Conservation (phyloP, 2,329 filamentous ascomycete species). For the Aspergillus felis region DNA sequence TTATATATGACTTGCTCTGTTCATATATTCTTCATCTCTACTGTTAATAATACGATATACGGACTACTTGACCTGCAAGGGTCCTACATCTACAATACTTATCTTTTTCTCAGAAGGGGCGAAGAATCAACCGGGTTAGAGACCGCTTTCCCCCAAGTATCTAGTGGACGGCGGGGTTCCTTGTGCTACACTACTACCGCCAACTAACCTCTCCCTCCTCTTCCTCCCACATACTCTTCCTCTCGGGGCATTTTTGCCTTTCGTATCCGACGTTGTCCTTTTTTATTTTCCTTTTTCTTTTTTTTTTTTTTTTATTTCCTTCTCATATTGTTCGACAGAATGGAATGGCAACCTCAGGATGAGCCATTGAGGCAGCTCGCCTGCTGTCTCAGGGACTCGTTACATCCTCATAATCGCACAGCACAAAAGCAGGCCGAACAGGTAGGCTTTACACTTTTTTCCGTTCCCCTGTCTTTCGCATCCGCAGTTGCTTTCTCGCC, state of each 20-base stretch:
- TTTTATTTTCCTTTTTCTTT: not conserved
- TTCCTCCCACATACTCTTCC: not conserved
- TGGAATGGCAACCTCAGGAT: constrained; percentile 90
- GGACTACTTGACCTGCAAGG: not conserved
- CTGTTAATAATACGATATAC: not conserved
- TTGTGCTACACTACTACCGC: not conserved
- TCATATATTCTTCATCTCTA: not conserved
- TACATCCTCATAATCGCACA: constrained; percentile 74
- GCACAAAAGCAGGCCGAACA: constrained; percentile 86
- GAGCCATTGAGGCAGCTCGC: constrained; percentile 87
- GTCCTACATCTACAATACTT: not conserved
- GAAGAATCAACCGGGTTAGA: not conserved
- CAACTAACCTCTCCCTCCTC: not conserved
- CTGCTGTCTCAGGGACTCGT: constrained; percentile 83
- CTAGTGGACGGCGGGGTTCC: not conserved
- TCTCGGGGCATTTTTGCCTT: not conserved
- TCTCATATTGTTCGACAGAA: constrained; percentile 35
- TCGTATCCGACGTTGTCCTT: not conserved
- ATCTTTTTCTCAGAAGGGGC: not conserved
- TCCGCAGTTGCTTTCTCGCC: constrained; percentile 7
- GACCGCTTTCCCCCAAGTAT: not conserved
- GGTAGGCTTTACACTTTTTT: constrained; percentile 50
- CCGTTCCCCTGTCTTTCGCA: not conserved
- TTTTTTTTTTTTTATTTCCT: not conserved
- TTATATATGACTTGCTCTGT: not conserved